phyloP scores from a whole-genome alignment of 2,329 filamentous ascomycete species.

The Raffaelea albimanens region DNA sequence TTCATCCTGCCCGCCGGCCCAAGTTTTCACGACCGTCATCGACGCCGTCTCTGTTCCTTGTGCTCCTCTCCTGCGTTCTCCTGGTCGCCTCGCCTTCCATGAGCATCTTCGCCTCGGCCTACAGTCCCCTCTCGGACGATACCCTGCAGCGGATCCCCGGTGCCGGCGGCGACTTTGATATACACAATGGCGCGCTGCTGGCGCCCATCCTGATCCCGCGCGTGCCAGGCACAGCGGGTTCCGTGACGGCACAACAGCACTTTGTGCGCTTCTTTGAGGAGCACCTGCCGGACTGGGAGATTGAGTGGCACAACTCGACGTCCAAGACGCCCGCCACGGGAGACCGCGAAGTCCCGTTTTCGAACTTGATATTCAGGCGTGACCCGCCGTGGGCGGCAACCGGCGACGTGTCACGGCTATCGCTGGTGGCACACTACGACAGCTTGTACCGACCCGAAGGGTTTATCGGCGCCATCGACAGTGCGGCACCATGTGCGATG shows the following conservation, averaged over 20 bases:
- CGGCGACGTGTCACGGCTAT: constrained; percentile 72
- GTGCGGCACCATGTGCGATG: constrained; percentile 89
- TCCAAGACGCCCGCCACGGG: constrained; percentile 69
- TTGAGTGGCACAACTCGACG: constrained; percentile 86
- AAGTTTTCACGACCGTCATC: neutral
- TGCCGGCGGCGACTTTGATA: constrained; percentile 69
- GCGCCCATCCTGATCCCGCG: constrained; percentile 81
- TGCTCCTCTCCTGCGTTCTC: constrained; percentile 8
- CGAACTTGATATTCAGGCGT: constrained; percentile 75
- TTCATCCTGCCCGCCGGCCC: neutral
- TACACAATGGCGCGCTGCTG: constrained; percentile 64
- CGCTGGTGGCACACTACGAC: constrained; percentile 90
- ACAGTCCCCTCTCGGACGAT: constrained; percentile 57
- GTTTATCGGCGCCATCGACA: constrained; percentile 91
- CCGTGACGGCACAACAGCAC: constrained; percentile 63
- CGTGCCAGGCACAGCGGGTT: constrained; percentile 78
- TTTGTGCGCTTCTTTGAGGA: constrained; percentile 73
- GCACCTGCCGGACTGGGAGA: constrained; percentile 66
- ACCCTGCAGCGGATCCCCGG: constrained; percentile 63
- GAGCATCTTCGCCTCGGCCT: constrained; percentile 17
- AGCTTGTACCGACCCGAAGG: constrained; percentile 70
- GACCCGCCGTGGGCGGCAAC: constrained; percentile 73
- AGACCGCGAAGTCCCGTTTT: constrained; percentile 65
- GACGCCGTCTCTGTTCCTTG: neutral
- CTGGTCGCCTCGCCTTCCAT: constrained; percentile 8